Percentiles rank a stretch among this genome's conserved stretches.
Conservation (phyloP, 768 basidiomycete species). For the Suillus luteus region DNA sequence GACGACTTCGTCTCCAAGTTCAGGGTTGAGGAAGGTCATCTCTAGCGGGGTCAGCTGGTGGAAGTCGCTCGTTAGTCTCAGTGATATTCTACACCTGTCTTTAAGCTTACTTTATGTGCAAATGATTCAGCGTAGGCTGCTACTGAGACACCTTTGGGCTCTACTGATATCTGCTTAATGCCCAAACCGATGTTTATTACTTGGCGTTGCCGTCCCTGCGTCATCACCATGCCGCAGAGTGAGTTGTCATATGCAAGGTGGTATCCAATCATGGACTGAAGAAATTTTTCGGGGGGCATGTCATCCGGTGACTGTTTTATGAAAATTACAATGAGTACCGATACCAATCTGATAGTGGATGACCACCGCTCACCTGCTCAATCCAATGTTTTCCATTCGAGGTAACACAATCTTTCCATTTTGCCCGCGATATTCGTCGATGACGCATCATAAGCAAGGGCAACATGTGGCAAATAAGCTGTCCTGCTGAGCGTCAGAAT, state of each 20-base stretch:
- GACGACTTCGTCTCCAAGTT: slow-evolving; percentile 60
- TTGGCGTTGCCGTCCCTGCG: slow-evolving; percentile 71
- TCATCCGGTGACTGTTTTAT: slow-evolving; percentile 51
- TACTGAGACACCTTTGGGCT: slow-evolving; percentile 60
- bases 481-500: slow-evolving; percentile 45
- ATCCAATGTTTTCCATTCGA: slow-evolving; percentile 79
- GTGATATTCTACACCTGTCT: background rate
- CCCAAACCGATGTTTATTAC: slow-evolving; percentile 86
- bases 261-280: slow-evolving; percentile 79
- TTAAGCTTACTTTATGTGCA: slow-evolving; percentile 65
- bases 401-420: slow-evolving; percentile 69
- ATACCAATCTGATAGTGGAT: slow-evolving; percentile 7
- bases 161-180: slow-evolving; percentile 65
- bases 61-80: background rate
- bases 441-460: slow-evolving; percentile 87
- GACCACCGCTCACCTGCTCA: slow-evolving; percentile 56
- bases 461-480: slow-evolving; percentile 71
- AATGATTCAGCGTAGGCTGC: slow-evolving; percentile 70
- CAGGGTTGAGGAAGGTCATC: slow-evolving; percentile 50
- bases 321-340: slow-evolving; percentile 9
- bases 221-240: slow-evolving; percentile 83
- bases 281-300: slow-evolving; percentile 63
- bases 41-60: slow-evolving; percentile 52
- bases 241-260: slow-evolving; percentile 69
- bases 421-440: slow-evolving; percentile 71